phyloP scores from a whole-genome alignment of 2,329 filamentous ascomycete genomes.

The Epichloe uncinata region DNA sequence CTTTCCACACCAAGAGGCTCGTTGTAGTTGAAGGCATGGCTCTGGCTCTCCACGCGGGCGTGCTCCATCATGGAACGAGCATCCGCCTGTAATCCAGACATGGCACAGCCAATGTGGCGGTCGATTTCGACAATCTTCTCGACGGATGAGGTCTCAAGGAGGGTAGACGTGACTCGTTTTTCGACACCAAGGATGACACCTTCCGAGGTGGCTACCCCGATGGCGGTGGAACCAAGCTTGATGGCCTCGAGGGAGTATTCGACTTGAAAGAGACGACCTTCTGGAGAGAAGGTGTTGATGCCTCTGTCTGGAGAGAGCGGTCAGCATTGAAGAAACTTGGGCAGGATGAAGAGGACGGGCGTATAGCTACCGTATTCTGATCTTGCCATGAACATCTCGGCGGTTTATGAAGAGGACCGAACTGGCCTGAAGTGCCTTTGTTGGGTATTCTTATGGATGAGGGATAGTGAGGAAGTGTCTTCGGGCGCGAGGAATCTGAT shows the following conservation, averaged over 20 bases:
- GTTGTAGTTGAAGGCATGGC: conserved; percentile 95
- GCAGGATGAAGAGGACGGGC: background rate
- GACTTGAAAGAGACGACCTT: conserved; percentile 99
- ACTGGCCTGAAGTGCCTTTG: background rate
- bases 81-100: conserved; percentile 95
- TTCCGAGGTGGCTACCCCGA: conserved; percentile 90
- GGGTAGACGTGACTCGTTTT: conserved; percentile 95
- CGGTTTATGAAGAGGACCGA: conserved; percentile 22
- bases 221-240: conserved; percentile 96
- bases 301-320: conserved; percentile 62
- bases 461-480: background rate
- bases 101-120: conserved; percentile 95
- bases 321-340: conserved; percentile 9
- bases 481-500: background rate
- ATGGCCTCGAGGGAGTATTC: conserved; percentile 99
- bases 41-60: conserved; percentile 93
- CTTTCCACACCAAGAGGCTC: conserved; percentile 91
- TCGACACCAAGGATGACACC: conserved; percentile 95
- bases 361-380: conserved; percentile 82
- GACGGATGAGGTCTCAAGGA: conserved; percentile 93
- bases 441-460: background rate
- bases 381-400: conserved; percentile 97
- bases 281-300: conserved; percentile 99
- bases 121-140: conserved; percentile 99
- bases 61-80: conserved; percentile 97